These are phyloP conservation scores for Centrapalus pauciflorus DNA, from an alignment of 129 eudicot genomes.

Conservation along the genomic window DNA sequence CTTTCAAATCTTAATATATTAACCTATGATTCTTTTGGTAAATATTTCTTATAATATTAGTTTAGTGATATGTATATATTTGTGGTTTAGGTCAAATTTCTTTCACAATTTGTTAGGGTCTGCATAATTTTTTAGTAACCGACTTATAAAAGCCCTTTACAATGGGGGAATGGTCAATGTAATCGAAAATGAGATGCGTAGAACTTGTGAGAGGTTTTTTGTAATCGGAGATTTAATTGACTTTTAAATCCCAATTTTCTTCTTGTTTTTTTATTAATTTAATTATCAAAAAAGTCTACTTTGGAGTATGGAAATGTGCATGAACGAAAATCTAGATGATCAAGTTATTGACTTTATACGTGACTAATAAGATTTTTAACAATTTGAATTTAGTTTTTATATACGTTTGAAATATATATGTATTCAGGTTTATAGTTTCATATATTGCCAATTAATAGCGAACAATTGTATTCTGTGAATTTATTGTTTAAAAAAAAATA, in stretches of 20 bases:
- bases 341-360: constrained; percentile 15
- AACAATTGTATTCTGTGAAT: no score
- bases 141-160: constrained; percentile 29
- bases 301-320: constrained; percentile 21
- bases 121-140: background rate
- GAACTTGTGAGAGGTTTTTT: constrained; percentile 19
- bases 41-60: no score
- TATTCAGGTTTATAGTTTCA: no score
- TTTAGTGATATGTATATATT: no score
- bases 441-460: no score
- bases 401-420: no score
- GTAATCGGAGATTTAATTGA: constrained; percentile 26
- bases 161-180: constrained; percentile 7
- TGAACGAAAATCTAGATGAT: constrained; percentile 22
- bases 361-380: background rate
- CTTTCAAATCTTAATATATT: no score
- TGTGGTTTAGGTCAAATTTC: no score
- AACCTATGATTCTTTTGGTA: no score
- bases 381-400: no score
- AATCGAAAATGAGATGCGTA: constrained; percentile 7
- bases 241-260: constrained; percentile 11
- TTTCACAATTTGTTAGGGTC: no score
- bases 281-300: constrained; percentile 16
- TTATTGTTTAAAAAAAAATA: no score
- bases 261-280: constrained; percentile 12